Conservation (phyloP, 2,329 filamentous ascomycete genomes). For the Fusarium sp. region DNA sequence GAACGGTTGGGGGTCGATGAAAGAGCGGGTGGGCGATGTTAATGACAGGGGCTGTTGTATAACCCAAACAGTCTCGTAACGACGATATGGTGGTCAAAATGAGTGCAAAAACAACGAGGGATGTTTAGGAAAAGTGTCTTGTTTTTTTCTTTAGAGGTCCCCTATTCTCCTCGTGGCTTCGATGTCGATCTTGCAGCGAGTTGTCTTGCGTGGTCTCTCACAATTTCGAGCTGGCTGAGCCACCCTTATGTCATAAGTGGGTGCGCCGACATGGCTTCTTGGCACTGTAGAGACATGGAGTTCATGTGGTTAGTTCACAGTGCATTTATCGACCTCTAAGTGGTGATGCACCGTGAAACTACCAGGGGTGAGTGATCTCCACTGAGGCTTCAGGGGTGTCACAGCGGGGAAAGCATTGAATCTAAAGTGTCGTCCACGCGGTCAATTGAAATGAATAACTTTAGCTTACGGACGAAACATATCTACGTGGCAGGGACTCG, state of each 20-base stretch:
- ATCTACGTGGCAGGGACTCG: no score
- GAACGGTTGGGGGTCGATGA: constrained; percentile 47
- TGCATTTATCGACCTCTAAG: constrained; percentile 9
- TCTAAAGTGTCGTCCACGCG: constrained; percentile 30
- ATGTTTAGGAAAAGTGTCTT: constrained; percentile 36
- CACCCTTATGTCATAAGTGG: constrained; percentile 53
- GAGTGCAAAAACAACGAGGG: constrained; percentile 22
- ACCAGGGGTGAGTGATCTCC: constrained; percentile 38
- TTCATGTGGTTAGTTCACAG: constrained; percentile 5
- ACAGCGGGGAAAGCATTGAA: constrained; percentile 46
- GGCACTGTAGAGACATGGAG: constrained; percentile 39
- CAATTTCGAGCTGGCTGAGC: constrained; percentile 52
- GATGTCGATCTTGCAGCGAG: constrained; percentile 45
- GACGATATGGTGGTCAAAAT: constrained; percentile 20
- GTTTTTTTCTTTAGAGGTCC: constrained; percentile 41
- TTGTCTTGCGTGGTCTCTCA: constrained; percentile 53
- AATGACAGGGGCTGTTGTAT: constrained; percentile 41
- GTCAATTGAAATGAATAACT: constrained; percentile 4
- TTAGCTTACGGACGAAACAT: not conserved
- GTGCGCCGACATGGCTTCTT: constrained; percentile 13
- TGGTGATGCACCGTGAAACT: constrained; percentile 29
- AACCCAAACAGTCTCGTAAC: constrained; percentile 24
- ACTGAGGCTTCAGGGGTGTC: constrained; percentile 37
- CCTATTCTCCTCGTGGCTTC: constrained; percentile 51
- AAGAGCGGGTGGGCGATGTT: constrained; percentile 37